Evolutionary conservation across 2,329 filamentous ascomycete species (phyloP).

Genomic region (Colletotrichum graminicola): DNA sequence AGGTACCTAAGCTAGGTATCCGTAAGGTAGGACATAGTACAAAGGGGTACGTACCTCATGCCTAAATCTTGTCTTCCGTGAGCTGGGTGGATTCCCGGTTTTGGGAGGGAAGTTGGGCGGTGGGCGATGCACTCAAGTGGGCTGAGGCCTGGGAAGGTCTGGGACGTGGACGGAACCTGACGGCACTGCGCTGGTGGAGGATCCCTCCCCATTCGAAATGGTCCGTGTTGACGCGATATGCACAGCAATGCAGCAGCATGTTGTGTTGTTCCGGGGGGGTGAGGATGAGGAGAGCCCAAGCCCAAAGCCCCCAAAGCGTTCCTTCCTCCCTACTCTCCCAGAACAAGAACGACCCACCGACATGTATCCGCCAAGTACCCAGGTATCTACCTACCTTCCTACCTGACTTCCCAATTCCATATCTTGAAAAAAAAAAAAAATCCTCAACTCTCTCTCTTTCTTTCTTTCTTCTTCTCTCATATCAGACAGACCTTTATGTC

Average conservation of each 20-base stretch:
- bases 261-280: background rate
- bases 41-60: too few species aligned
- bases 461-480: background rate
- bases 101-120: conserved; percentile 26
- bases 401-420: background rate
- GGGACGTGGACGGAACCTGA: conserved; percentile 17
- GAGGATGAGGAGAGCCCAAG: background rate
- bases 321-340: too few species aligned
- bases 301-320: background rate
- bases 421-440: too few species aligned
- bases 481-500: background rate
- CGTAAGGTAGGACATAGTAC: background rate
- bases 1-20: too few species aligned
- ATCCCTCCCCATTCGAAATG: conserved; percentile 7
- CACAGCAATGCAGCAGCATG: conserved; percentile 1
- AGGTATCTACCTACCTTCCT: background rate
- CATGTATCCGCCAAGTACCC: background rate
- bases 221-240: conserved; percentile 31
- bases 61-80: background rate
- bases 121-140: conserved; percentile 41
- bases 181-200: background rate
- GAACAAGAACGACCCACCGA: background rate
- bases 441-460: background rate
- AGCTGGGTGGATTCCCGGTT: background rate
- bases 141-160: conserved; percentile 11